Conservation (phyloP, 768 basidiomycete species). For the Pisolithus microcarpus region DNA sequence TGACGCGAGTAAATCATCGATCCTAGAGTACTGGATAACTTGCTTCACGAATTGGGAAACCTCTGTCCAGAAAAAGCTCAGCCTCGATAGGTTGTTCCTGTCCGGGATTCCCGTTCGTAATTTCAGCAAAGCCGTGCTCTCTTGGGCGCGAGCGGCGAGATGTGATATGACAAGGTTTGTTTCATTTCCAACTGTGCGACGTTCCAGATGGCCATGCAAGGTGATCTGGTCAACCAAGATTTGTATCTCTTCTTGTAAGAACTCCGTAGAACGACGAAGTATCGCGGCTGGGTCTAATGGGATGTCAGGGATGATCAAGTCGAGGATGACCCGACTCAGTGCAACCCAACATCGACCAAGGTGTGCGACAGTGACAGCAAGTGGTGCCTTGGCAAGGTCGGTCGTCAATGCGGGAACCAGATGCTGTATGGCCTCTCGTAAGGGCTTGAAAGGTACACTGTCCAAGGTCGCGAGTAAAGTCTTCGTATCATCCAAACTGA, state of each 20-base stretch:
- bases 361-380: constrained; percentile 23
- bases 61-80: constrained; percentile 68
- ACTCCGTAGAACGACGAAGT: constrained; percentile 38
- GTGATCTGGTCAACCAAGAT: constrained; percentile 42
- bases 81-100: constrained; percentile 37
- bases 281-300: constrained; percentile 84
- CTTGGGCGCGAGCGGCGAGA: constrained; percentile 33
- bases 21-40: too few species aligned
- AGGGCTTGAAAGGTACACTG: constrained; percentile 25
- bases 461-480: constrained; percentile 27
- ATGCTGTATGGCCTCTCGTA: constrained; percentile 29
- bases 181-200: constrained; percentile 46
- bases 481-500: constrained; percentile 14
- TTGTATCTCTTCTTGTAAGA: constrained; percentile 36
- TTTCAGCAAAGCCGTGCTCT: constrained; percentile 20
- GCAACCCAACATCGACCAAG: constrained; percentile 53
- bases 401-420: constrained; percentile 22
- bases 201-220: constrained; percentile 52
- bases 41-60: constrained; percentile 68
- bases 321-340: constrained; percentile 50
- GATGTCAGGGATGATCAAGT: constrained; percentile 72
- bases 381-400: constrained; percentile 11
- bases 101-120: constrained; percentile 24
- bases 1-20: too few species aligned
- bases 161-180: constrained; percentile 42